These are phyloP conservation scores for Mycosphaerella sp. DNA, from an alignment of 2,329 filamentous ascomycete genomes.

Conservation along the genomic window DNA sequence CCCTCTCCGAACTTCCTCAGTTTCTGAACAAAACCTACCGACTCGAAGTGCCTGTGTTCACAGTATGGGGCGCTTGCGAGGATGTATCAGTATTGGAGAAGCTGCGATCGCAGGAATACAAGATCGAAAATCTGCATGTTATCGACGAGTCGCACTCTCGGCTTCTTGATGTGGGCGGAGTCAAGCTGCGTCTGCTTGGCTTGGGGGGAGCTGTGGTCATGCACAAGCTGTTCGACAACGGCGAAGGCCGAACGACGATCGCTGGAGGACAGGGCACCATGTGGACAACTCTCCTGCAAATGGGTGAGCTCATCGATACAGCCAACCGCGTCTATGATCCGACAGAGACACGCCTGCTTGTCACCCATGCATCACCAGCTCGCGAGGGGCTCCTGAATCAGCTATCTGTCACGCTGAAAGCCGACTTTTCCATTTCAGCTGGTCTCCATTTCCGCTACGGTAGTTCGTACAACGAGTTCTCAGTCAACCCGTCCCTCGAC, in stretches of 20 bases:
- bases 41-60: conserved; percentile 94
- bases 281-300: conserved; percentile 98
- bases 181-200: conserved; percentile 89
- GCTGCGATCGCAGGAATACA: conserved; percentile 96
- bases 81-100: conserved; percentile 97
- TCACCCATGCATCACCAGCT: conserved; percentile 94
- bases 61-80: conserved; percentile 97
- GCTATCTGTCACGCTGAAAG: conserved; percentile 92
- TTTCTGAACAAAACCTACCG: conserved; percentile 84
- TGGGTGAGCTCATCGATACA: conserved; percentile 96
- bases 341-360: conserved; percentile 91
- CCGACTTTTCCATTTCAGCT: conserved; percentile 95
- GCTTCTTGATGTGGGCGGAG: conserved; percentile 86
- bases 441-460: conserved; percentile 98
- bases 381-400: conserved; percentile 96
- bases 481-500: conserved; percentile 93
- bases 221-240: conserved; percentile 99
- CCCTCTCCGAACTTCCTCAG: conserved; percentile 84
- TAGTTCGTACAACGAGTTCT: conserved; percentile 99
- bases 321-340: conserved; percentile 98
- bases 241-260: conserved; percentile 95
- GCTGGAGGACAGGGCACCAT: conserved; percentile 97
- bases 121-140: conserved; percentile 93
- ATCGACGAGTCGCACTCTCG: conserved; percentile 97
- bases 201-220: conserved; percentile 96